Base-by-base conservation (phyloP, 352 stramenopile genomes). In the Phytophthora pinifolia region DNA sequence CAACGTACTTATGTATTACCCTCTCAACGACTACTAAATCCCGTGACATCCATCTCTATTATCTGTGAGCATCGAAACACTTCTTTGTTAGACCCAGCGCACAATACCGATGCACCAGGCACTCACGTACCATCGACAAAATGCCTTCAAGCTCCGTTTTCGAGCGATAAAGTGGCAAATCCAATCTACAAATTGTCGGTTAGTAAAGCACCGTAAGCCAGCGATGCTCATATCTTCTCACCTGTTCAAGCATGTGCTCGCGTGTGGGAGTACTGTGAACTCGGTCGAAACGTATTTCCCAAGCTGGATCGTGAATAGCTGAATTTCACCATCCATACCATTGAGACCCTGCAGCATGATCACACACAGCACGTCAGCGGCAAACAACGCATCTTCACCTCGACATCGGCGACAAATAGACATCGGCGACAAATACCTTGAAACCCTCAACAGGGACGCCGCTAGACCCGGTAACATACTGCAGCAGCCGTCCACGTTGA, bases 101-200 rank as follows among this genome's bases (percentile, higher is more conserved):
- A 6, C 18, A 9, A 22, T 48, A 33, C n/a, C 25, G 22, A 27
- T 27, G 22, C 22, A 47, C 29, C 35, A 46, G 43, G 15, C 15
- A 54, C 12, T 13, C 15, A 57, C 58, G 77, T 49, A 97, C 94
- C 71, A 98, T 86, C 31, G 77, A 83, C 41, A 99, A 74, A 53
- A 96, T 97, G 42, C 97, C 78, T 58, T 98, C 71, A 10, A 99
- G 65, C 34, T 99, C 90, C 37, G 83, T 77, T 65, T 96, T 97
- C 0, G 72, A 81, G 27, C 71, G 44, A 62, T 92, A 94, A 17
- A 93, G 61, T 0, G 83, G 83, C 13, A 94, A 57, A 56, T 92
- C 84, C 27, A 94, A 46, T 69, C 84, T 88, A 36, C 35, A 61
- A 46, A 17, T 32, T 31, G 37, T 37, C n/a, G 54, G 20, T 47